Conservation (phyloP, 164 flowering plant species). For the Magnolia changhungtana region DNA sequence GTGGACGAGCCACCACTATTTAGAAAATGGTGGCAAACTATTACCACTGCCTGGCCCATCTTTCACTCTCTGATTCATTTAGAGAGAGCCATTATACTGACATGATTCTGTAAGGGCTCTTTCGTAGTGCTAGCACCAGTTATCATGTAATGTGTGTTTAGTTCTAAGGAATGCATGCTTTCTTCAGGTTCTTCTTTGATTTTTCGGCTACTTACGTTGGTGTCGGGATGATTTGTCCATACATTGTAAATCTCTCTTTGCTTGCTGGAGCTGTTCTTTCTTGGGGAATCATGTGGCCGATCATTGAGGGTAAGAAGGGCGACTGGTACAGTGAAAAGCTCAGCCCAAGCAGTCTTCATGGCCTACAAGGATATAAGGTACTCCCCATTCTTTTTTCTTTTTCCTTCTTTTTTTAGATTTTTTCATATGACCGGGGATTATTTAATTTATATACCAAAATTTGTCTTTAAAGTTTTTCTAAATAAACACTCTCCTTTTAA, state of each 20-base stretch:
- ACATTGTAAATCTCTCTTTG: slow-evolving; percentile 38
- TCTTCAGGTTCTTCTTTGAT: slow-evolving; percentile 55
- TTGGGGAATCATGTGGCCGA: slow-evolving; percentile 50
- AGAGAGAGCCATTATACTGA: too few species aligned
- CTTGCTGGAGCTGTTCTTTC: slow-evolving; percentile 37
- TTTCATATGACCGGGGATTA: too few species aligned
- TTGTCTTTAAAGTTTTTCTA: too few species aligned
- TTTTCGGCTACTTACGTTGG: slow-evolving; percentile 64
- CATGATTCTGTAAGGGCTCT: too few species aligned
- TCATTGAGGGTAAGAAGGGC: slow-evolving; percentile 38
- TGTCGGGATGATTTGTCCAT: slow-evolving; percentile 63
- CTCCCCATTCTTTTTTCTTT: background rate
- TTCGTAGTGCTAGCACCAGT: too few species aligned
- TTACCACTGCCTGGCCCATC: too few species aligned
- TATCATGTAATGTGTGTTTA: background rate
- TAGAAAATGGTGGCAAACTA: too few species aligned
- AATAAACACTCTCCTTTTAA: too few species aligned
- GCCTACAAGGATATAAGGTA: slow-evolving; percentile 59
- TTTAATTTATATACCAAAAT: too few species aligned
- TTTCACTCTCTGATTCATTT: too few species aligned
- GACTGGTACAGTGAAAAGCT: slow-evolving; percentile 37
- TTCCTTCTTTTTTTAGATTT: background rate
- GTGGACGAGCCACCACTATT: too few species aligned
- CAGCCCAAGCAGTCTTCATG: slow-evolving; percentile 25
- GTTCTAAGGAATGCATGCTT: background rate